Conservation (phyloP, 140 eudicot genomes). For the Ambrosia hybrid region DNA sequence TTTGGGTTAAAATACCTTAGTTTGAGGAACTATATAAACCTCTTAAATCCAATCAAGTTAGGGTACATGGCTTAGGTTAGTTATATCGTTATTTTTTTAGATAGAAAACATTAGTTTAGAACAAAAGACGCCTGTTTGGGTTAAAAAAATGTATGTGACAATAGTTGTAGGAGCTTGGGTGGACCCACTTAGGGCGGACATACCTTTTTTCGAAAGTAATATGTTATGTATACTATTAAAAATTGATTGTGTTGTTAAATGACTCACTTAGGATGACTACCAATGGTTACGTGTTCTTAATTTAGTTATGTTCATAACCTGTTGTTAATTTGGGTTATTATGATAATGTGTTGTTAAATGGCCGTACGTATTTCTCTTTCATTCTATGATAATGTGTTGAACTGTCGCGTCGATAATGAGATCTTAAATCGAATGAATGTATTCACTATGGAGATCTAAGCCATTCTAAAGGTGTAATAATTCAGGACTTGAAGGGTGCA, state of each 20-base stretch:
- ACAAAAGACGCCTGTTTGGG: too few species aligned
- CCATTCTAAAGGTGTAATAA: neutral
- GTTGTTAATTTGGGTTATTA: slow-evolving; percentile 25
- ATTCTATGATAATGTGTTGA: neutral
- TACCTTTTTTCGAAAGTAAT: too few species aligned
- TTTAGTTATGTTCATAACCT: slow-evolving; percentile 22
- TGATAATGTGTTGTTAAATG: slow-evolving; percentile 14
- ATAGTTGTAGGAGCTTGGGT: too few species aligned
- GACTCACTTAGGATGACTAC: slow-evolving; percentile 11
- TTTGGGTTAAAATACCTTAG: too few species aligned
- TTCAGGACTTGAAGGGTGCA: neutral
- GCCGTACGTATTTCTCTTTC: neutral
- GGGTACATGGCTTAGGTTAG: too few species aligned
- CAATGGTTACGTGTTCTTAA: slow-evolving; percentile 17
- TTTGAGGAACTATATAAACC: neutral
- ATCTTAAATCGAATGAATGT: slow-evolving; percentile 6
- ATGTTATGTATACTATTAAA: too few species aligned
- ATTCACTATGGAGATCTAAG: neutral
- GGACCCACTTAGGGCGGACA: too few species aligned
- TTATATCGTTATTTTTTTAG: too few species aligned
- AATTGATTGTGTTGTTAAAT: slow-evolving; percentile 7
- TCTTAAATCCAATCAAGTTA: neutral
- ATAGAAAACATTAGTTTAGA: too few species aligned
- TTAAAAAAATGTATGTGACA: too few species aligned
- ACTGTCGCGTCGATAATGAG: too few species aligned